Conservation (phyloP, 2,329 filamentous ascomycete species). For the Aspergillus pseudonomiae region DNA sequence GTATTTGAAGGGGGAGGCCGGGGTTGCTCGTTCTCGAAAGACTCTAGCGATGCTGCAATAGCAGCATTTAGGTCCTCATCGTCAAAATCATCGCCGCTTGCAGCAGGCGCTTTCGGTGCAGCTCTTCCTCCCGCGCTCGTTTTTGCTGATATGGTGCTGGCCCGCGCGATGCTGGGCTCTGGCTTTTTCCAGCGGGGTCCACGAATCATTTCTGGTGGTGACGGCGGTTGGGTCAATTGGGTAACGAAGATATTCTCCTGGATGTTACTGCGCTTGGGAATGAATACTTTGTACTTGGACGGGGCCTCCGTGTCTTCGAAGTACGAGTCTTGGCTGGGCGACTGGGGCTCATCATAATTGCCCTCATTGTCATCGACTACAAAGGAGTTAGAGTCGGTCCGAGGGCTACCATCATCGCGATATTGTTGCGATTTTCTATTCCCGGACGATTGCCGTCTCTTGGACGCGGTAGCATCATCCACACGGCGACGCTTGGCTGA, state of each 20-base stretch:
- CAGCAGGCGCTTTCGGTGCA: not conserved
- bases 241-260: constrained; percentile 52
- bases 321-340: constrained; percentile 18
- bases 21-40: constrained; percentile 37
- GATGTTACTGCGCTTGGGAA: constrained; percentile 42
- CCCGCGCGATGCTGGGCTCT: constrained; percentile 28
- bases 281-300: constrained; percentile 45
- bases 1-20: not conserved
- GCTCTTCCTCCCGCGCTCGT: not conserved
- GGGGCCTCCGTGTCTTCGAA: constrained; percentile 23
- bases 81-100: constrained; percentile 20
- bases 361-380: constrained; percentile 21
- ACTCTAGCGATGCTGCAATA: constrained; percentile 43
- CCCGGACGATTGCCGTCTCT: not conserved
- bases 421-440: constrained; percentile 3
- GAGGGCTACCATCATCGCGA: constrained; percentile 13
- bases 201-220: constrained; percentile 55
- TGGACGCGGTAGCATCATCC: constrained; percentile 20
- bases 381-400: constrained; percentile 25
- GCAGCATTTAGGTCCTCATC: constrained; percentile 41
- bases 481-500: constrained; percentile 41
- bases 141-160: constrained; percentile 9
- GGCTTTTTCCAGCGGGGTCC: constrained; percentile 56
- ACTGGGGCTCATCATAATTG: constrained; percentile 22
- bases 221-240: constrained; percentile 51